A percentile compares a stretch with the other conserved stretches of the same genome.
These are phyloP conservation scores for Podila minutissima DNA, from an alignment of 192 early-diverging fungal species.

Conservation along the genomic window DNA sequence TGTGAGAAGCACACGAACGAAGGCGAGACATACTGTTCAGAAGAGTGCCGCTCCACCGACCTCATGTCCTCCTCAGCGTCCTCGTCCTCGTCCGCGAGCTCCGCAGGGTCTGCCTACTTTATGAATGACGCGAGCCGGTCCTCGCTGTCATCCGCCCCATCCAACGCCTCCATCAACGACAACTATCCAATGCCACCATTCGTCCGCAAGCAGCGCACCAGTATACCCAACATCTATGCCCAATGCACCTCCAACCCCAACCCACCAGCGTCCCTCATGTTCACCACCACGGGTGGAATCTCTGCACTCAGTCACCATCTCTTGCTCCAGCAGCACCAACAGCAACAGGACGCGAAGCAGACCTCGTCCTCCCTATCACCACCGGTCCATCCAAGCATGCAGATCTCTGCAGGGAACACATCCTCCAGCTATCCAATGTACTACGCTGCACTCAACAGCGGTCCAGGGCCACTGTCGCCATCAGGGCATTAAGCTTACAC, in stretches of 20 bases:
- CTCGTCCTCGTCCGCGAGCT: conserved; percentile 24
- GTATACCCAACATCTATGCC: conserved; percentile 46
- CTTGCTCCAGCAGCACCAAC: conserved; percentile 37
- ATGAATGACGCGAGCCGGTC: background rate
- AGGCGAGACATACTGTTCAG: conserved; percentile 43
- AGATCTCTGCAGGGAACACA: background rate
- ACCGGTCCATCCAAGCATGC: conserved; percentile 5
- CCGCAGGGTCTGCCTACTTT: conserved; percentile 30
- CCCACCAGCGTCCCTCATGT: conserved; percentile 37
- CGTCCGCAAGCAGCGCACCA: conserved; percentile 45
- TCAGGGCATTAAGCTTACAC: conserved; percentile 13
- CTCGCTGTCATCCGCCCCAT: conserved; percentile 3
- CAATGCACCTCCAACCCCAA: conserved; percentile 47
- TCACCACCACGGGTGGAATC: conserved; percentile 20
- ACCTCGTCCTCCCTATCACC: conserved; percentile 7
- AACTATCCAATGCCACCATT: conserved; percentile 45
- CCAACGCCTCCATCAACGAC: conserved; percentile 7
- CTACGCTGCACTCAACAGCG: conserved; percentile 34
- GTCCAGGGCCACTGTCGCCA: conserved; percentile 16
- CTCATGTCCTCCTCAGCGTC: conserved; percentile 50
- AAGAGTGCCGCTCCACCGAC: conserved; percentile 45
- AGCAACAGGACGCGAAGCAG: conserved; percentile 17
- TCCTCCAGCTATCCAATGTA: conserved; percentile 28
- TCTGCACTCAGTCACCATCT: conserved; percentile 31
- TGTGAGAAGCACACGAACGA: conserved; percentile 41